A percentile compares a stretch with the other conserved stretches of the same genome.
These are phyloP conservation scores for Peniophora sp. DNA, from an alignment of 1,284 basidiomycete genomes.

Conservation along the genomic window DNA sequence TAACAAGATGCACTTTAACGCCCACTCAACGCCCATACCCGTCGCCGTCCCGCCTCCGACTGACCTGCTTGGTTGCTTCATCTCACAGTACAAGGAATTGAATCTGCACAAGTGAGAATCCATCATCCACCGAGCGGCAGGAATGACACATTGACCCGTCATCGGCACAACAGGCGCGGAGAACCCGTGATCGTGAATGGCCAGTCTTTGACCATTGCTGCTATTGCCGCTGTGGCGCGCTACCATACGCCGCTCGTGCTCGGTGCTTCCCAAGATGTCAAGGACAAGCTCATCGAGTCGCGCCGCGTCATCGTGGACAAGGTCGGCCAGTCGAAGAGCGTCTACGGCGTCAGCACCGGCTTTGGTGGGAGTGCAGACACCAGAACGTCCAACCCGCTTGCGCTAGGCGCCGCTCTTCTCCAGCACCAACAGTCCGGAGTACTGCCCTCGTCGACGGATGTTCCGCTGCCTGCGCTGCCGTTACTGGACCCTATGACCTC, in stretches of 20 bases:
- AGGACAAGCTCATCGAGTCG: constrained; percentile 46
- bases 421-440: constrained; percentile 77
- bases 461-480: constrained; percentile 41
- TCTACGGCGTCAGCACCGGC: constrained; percentile 80
- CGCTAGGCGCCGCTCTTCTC: constrained; percentile 69
- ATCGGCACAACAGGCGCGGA: constrained; percentile 38
- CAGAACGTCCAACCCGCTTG: constrained; percentile 58
- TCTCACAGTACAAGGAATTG: constrained; percentile 42
- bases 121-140: background rate
- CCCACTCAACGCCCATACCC: background rate
- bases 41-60: constrained; percentile 4
- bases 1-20: too few species aligned
- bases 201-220: constrained; percentile 61
- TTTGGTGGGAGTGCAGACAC: constrained; percentile 76
- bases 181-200: constrained; percentile 61
- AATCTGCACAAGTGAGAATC: constrained; percentile 43
- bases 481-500: constrained; percentile 61
- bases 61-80: constrained; percentile 32
- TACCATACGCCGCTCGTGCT: constrained; percentile 48
- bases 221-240: constrained; percentile 65
- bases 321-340: constrained; percentile 57
- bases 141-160: constrained; percentile 7
- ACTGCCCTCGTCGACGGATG: constrained; percentile 41
- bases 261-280: constrained; percentile 37
- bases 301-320: constrained; percentile 58